phyloP scores from a whole-genome alignment of 345 rosid genomes.

The Durio zibethinus region DNA sequence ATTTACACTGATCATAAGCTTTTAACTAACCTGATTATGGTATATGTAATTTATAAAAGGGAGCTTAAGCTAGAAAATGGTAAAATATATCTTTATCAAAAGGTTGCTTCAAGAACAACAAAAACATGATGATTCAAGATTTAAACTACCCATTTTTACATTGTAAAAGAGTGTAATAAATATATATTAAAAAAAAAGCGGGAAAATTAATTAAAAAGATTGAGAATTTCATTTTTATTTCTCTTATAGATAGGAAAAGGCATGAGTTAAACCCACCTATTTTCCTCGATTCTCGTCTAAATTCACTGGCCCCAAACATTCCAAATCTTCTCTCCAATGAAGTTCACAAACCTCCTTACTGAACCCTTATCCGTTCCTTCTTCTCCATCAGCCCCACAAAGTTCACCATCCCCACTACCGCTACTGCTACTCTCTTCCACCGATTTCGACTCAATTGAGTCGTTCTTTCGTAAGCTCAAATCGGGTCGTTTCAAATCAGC shows the following conservation, averaged over 20 bases:
- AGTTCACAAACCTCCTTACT: constrained; percentile 48
- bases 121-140: constrained; percentile 14
- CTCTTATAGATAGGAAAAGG: background rate
- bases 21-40: background rate
- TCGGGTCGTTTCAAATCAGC: constrained; percentile 28
- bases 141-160: constrained; percentile 17
- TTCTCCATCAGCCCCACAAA: constrained; percentile 15
- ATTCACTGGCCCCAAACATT: constrained; percentile 53
- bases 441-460: constrained; percentile 22
- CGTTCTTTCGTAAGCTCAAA: constrained; percentile 15
- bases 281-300: constrained; percentile 6
- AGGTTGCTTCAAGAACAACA: constrained; percentile 8
- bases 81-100: background rate
- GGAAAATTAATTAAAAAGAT: background rate
- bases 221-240: background rate
- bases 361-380: constrained; percentile 43
- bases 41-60: background rate
- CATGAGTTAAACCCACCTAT: background rate
- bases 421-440: constrained; percentile 17
- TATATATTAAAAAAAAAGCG: too few species aligned
- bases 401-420: background rate
- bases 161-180: background rate
- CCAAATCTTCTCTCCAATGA: constrained; percentile 73
- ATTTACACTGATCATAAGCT: background rate
- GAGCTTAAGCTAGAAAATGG: background rate